Conservation (phyloP, 257 asterid genomes). For the Coffea canephora region DNA sequence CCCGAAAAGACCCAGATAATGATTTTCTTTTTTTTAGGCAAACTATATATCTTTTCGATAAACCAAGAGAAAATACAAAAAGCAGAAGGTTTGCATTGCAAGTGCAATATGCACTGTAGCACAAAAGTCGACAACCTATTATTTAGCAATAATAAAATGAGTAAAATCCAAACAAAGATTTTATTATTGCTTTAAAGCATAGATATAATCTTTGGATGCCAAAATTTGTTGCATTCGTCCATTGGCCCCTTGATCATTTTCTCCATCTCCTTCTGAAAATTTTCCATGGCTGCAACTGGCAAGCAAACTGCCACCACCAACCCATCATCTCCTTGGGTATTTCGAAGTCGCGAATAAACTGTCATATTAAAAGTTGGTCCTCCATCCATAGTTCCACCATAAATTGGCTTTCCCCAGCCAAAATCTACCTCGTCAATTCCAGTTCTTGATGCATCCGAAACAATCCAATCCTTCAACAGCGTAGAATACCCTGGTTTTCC, state of each 20-base stretch:
- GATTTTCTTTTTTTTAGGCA: no score
- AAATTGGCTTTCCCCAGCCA: slow-evolving; percentile 14
- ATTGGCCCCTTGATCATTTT: background rate
- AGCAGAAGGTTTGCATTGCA: no score
- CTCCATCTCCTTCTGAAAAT: slow-evolving; percentile 1
- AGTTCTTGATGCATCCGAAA: slow-evolving; percentile 9
- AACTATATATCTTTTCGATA: no score
- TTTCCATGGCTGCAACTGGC: slow-evolving; percentile 7
- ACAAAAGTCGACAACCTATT: no score
- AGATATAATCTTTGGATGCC: background rate
- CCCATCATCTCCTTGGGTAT: slow-evolving; percentile 9
- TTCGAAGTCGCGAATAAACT: no score
- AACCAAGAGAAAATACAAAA: no score
- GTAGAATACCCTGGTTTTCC: no score
- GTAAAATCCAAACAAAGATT: no score
- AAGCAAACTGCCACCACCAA: slow-evolving; percentile 16
- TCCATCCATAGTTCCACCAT: slow-evolving; percentile 18
- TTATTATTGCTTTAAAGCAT: background rate
- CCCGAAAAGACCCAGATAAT: no score
- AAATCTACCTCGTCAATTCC: slow-evolving; percentile 8
- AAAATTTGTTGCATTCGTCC: background rate
- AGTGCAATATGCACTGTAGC: no score
- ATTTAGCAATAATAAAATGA: no score
- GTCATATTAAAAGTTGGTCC: background rate
- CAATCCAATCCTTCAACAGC: background rate